Evolutionary conservation across 306 rosid species (phyloP), one percentile per base, ranked within the genome.

Genomic region (Pyrus pyrifolia): DNA sequence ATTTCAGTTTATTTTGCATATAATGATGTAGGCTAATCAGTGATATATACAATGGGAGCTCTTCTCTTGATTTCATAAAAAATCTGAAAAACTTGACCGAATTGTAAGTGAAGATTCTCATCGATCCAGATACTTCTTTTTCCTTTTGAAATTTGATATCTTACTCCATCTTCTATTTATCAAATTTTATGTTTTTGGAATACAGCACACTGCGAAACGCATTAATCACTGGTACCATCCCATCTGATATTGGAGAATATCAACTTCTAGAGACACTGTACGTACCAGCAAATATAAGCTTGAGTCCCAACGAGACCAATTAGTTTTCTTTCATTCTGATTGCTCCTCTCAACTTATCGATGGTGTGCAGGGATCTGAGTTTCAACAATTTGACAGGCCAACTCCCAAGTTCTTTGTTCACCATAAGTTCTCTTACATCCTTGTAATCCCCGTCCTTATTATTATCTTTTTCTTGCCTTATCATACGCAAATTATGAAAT

Each of bases 31-130:
- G 85, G 70, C 15, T 38, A 17, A 82, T 82, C 25, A 61, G 82
- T 73, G 85, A 82, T 42, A 77, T 82, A 29, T 82, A 61, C 66
- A 27, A 68, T 11, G 82, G 27, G 68, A 82, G 79, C 79, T 82
- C 85, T 6, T 75, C 82, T 42, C 72, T 82, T 29, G 72, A 67
- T 21, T 82, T 82, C 42, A 31, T 77, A 3, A 78, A 4, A 12
- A 73, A 40, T 14, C 1, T 82, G 73, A 77, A 61, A 71, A 44
- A 45, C 68, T 76, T 81, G 63, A 31, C 65, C 9, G 66, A 71
- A 2, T 49, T 82, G 85, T 82, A 82, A 77, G 85, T 67, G 21
- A 68, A 61, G 27, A 71, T 46, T 22, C 67, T 65, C 5, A 2
- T 44, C 45, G 3, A 5, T 3, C 33, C 75, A 67, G 5, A 8